Evolutionary conservation across 2,329 filamentous ascomycete genomes (phyloP), one percentile per base, ranked within the genome.

Genomic region (Tolypocladium nubicola): DNA sequence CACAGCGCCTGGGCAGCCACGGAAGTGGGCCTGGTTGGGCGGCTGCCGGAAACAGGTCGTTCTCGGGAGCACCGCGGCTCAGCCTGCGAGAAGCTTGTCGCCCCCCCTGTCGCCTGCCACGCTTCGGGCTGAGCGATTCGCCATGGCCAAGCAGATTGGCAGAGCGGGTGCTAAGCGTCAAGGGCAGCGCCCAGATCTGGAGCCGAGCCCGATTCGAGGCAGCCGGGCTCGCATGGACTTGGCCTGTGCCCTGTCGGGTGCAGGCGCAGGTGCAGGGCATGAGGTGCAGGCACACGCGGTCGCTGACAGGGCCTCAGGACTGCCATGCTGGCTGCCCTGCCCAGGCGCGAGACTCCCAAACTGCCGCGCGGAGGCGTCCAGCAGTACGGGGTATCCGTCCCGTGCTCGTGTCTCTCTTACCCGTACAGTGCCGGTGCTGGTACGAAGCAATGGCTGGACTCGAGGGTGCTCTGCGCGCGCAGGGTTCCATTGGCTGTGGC

Each of bases 41-140:
- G 38, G 53, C 47, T 58, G 53, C 61, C 50, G 58, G 49, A 56
- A 57, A 45, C 60, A 58, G 58, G 56, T 45, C 58, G 43, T 56
- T 33, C 45, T 60, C 60, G 61, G 60, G 57, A 61, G 58, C 45
- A 47, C 57, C 56, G 60, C 61, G 60, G 60, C 52, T 57, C 53
- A 54, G 57, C 52, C 57, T 56, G 54, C 54, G 45, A 55, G 39
- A 52, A 55, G 53, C 56, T 52, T 49, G 57, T 55, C 49, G 11
- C 50, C 26, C 41, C 47, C 49, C 52, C 50, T n/a, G 43, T 37
- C 50, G 53, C 54, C 23, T 56, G 57, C 55, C 49, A 52, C 47
- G 47, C 30, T 21, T 11, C 11, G 30, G 30, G 47, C 47, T 35
- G 47, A 14, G 47, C 47, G 47, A 52, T 52, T 52, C 47, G 47